These are phyloP conservation scores for Candolleomyces aberdarensis DNA, from an alignment of 768 basidiomycete genomes.

Conservation along the genomic window DNA sequence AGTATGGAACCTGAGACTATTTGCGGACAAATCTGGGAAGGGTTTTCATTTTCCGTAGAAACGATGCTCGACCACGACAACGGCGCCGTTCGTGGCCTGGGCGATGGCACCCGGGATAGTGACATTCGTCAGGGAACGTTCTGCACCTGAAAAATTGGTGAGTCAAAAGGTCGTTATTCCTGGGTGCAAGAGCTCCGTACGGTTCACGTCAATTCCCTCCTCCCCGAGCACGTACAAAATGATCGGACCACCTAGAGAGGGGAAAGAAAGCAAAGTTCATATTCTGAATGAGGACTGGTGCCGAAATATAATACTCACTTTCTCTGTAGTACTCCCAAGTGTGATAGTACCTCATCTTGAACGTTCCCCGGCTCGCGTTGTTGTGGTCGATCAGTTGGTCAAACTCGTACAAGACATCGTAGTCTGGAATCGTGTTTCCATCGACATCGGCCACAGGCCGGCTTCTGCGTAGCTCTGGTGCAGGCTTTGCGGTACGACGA, in stretches of 20 bases:
- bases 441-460: too few species aligned
- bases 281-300: background rate
- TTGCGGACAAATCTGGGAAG: constrained; percentile 50
- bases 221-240: constrained; percentile 68
- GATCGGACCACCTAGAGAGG: constrained; percentile 41
- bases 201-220: constrained; percentile 37
- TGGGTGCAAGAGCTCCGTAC: constrained; percentile 33
- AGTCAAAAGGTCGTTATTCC: background rate
- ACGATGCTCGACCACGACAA: constrained; percentile 65
- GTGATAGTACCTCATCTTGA: too few species aligned
- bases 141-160: background rate
- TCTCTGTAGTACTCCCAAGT: too few species aligned
- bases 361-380: too few species aligned
- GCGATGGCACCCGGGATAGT: constrained; percentile 61
- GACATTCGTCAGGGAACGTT: constrained; percentile 37
- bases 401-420: too few species aligned
- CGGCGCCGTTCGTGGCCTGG: constrained; percentile 59
- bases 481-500: too few species aligned
- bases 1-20: constrained; percentile 56
- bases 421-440: too few species aligned
- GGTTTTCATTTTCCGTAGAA: constrained; percentile 77
- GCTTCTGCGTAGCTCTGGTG: too few species aligned
- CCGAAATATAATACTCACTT: too few species aligned
- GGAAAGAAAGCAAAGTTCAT: background rate
- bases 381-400: too few species aligned